These are phyloP conservation scores for Lomentospora prolificans DNA, from an alignment of 2,329 filamentous ascomycete genomes.

Conservation along the genomic window DNA sequence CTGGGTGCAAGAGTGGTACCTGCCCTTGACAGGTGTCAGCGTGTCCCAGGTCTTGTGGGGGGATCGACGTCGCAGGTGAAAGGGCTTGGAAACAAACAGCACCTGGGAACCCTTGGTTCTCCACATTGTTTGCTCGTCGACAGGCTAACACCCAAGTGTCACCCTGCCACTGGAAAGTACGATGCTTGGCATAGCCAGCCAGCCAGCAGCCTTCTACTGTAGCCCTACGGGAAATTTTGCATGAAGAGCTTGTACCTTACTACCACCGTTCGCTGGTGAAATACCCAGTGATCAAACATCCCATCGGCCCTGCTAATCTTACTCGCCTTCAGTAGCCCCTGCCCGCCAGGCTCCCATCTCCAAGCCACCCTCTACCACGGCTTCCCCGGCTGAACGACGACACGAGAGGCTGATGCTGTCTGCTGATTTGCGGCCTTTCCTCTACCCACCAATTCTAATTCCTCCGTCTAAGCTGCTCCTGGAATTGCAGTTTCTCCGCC, in stretches of 20 bases:
- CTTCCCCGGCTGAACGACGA: neutral
- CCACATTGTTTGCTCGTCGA: no score
- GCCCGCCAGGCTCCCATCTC: neutral
- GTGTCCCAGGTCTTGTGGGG: neutral
- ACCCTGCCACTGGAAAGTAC: no score
- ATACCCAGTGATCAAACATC: no score
- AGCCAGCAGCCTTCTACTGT: no score
- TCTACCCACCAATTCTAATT: slow-evolving; percentile 1
- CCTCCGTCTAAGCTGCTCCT: neutral
- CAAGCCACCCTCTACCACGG: neutral
- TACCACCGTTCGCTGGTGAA: no score
- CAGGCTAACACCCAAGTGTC: no score
- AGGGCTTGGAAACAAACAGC: neutral
- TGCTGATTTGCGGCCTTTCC: slow-evolving; percentile 5
- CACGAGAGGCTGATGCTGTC: neutral
- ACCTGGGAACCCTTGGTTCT: neutral
- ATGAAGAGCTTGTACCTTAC: no score
- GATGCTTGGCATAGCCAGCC: no score
- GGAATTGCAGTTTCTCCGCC: slow-evolving; percentile 1
- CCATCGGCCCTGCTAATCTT: no score
- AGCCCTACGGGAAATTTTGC: no score
- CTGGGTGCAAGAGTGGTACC: no score
- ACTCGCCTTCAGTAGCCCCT: no score
- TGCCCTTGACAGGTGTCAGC: neutral
- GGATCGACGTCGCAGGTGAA: neutral